A percentile compares a stretch with the other conserved stretches of the same genome.
These are phyloP conservation scores for Nakataea oryzae DNA, from an alignment of 2,329 filamentous ascomycete species.

Conservation along the genomic window DNA sequence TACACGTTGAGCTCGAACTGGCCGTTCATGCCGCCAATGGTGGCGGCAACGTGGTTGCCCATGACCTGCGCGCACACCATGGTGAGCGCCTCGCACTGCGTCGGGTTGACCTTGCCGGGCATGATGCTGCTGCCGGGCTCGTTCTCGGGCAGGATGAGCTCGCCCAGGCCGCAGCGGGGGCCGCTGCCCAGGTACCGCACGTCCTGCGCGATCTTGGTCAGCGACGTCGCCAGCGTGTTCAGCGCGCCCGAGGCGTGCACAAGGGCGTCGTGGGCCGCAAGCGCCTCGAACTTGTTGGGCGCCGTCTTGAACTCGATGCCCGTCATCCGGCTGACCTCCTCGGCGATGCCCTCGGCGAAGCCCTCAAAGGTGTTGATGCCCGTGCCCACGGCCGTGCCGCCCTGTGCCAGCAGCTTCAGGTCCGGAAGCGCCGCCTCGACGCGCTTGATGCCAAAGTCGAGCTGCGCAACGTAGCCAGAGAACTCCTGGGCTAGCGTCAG, in stretches of 20 bases:
- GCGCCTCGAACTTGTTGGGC: constrained; percentile 97
- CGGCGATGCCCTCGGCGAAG: constrained; percentile 86
- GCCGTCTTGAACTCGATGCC: constrained; percentile 90
- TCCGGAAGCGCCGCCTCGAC: constrained; percentile 75
- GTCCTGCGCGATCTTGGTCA: constrained; percentile 98
- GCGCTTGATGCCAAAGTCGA: constrained; percentile 82
- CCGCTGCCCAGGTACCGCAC: constrained; percentile 95
- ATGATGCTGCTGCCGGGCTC: constrained; percentile 97
- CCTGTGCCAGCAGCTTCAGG: constrained; percentile 80
- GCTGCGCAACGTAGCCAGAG: constrained; percentile 91
- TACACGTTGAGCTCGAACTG: constrained; percentile 99
- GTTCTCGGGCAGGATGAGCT: constrained; percentile 91
- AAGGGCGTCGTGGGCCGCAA: constrained; percentile 91
- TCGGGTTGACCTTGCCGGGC: constrained; percentile 99
- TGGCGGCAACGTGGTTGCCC: constrained; percentile 90
- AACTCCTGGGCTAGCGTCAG: constrained; percentile 95
- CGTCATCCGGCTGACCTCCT: constrained; percentile 85
- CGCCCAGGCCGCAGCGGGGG: constrained; percentile 88
- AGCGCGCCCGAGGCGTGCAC: constrained; percentile 89
- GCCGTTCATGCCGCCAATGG: constrained; percentile 91
- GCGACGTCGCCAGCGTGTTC: constrained; percentile 82
- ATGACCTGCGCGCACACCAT: constrained; percentile 98
- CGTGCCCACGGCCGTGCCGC: constrained; percentile 92
- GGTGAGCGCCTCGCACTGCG: constrained; percentile 93
- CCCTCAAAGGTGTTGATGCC: constrained; percentile 96